phyloP scores from a whole-genome alignment of 2,329 filamentous ascomycete species.

The Myriosclerotinia scirpicola region DNA sequence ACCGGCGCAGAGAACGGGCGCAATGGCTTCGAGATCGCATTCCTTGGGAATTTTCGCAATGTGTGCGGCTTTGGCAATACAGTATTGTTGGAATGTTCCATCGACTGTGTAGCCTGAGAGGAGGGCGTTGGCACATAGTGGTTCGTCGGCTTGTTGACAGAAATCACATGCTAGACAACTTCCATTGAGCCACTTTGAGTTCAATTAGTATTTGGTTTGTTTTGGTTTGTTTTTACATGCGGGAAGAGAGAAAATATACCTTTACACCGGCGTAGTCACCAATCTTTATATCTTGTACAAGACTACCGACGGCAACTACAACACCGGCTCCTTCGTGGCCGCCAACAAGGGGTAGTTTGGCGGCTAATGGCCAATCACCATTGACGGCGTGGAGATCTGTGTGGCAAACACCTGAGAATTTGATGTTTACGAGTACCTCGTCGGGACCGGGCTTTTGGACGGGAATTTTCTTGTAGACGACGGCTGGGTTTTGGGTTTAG shows the following conservation, averaged over 20 bases:
- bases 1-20: conserved; percentile 80
- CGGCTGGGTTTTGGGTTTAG: conserved; percentile 45
- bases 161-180: conserved; percentile 81
- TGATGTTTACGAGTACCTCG: conserved; percentile 89
- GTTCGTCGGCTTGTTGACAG: conserved; percentile 79
- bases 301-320: conserved; percentile 75
- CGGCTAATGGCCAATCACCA: conserved; percentile 84
- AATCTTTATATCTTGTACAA: conserved; percentile 75
- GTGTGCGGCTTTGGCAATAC: conserved; percentile 81
- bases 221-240: background rate
- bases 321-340: conserved; percentile 78
- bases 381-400: conserved; percentile 81
- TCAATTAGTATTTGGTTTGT: conserved; percentile 23
- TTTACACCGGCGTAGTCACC: conserved; percentile 88
- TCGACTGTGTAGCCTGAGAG: conserved; percentile 93
- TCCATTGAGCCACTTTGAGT: conserved; percentile 75
- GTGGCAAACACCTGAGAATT: conserved; percentile 88
- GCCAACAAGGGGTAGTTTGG: conserved; percentile 82
- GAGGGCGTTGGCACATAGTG: conserved; percentile 71
- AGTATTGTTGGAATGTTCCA: conserved; percentile 91
- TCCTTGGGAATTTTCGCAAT: conserved; percentile 80
- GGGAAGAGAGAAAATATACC: conserved; percentile 26
- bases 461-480: conserved; percentile 77
- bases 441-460: conserved; percentile 80
- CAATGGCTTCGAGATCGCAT: conserved; percentile 71